Evolutionary conservation across 2,329 filamentous ascomycete genomes (phyloP).

Genomic region (Colletotrichum tropicicola): DNA sequence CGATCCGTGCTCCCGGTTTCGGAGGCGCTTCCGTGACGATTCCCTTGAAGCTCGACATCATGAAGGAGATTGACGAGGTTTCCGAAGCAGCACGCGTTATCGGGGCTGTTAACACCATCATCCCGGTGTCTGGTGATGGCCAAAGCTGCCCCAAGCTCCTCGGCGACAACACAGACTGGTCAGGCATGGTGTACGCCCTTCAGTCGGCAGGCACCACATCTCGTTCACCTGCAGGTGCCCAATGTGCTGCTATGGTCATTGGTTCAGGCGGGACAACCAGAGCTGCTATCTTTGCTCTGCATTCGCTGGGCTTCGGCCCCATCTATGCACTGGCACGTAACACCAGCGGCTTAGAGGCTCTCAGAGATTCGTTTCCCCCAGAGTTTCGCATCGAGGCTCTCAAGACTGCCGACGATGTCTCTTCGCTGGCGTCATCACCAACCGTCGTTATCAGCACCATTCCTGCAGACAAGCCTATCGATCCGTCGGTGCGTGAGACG

Average conservation of each 20-base stretch:
- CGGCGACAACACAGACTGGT: conserved; percentile 96
- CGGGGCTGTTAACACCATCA: conserved; percentile 94
- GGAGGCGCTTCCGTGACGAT: conserved; percentile 97
- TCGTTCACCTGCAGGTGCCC: conserved; percentile 40
- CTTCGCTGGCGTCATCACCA: conserved; percentile 52
- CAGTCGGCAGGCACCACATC: conserved; percentile 69
- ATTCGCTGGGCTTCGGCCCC: conserved; percentile 82
- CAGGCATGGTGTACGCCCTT: conserved; percentile 86
- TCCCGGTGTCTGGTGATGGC: conserved; percentile 59
- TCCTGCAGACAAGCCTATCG: conserved; percentile 86
- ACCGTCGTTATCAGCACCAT: conserved; percentile 88
- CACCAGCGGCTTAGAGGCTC: conserved; percentile 69
- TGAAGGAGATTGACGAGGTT: conserved; percentile 81
- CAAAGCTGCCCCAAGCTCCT: conserved; percentile 60
- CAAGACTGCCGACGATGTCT: neutral
- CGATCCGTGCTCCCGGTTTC: conserved; percentile 78
- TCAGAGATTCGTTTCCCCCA: conserved; percentile 77
- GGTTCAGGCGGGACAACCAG: conserved; percentile 92
- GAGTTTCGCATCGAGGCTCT: conserved; percentile 78
- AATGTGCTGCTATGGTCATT: conserved; percentile 76
- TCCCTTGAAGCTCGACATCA: conserved; percentile 90
- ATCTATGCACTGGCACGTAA: conserved; percentile 90
- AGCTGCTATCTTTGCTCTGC: conserved; percentile 88
- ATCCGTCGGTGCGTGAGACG: conserved; percentile 72
- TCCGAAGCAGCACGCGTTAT: conserved; percentile 83